Base-by-base conservation (phyloP, 148 eudicot species). In the Selenicereus undatus region DNA sequence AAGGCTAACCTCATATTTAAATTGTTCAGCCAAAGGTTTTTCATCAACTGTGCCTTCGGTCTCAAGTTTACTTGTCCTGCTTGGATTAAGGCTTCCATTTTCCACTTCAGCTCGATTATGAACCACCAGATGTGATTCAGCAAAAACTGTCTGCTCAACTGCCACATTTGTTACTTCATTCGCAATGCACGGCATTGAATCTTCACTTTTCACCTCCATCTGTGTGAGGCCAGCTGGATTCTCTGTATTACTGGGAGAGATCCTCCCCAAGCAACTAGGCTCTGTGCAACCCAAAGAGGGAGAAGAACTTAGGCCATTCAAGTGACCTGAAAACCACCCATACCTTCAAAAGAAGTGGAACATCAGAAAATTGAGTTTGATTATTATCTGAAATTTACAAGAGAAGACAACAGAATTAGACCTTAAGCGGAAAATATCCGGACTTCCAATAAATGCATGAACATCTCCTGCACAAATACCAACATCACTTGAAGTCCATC, bases 401-500 rank as follows among this genome's bases (percentile, higher is more conserved):
- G 22, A 75, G 50, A 3, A 75, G 80, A 16, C 39, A 35, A 45
- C 66, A 71, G 73, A 72, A 80, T 64, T 71, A 82, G 17, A 96
- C 99, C 98, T 93, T 76, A 96, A 80, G 77, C 99, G 97, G 65
- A 96, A 96, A 66, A 86, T 66, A 32, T 87, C 79, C 42, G 97
- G 97, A 81, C 85, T 81, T 75, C 87, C 92, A 76, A 96, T 48
- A 39, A 90, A 89, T 77, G 82, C 87, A 85, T 89, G 84, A 76
- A 94, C 92, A 83, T 96, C 93, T 54, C 90, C 90, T 16, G 93
- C 90, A 79, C 78, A 84, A 73, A 86, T 82, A 42, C 78, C 76
- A 76, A 18, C 79, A 76, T 93, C 90, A 80, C 82, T 83, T 24
- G 82, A 87, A 74, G 93, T 89, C 99, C 99, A 96, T 76, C 87